Conservation (phyloP, 148 eudicot species). For the Beta vulgaris region DNA sequence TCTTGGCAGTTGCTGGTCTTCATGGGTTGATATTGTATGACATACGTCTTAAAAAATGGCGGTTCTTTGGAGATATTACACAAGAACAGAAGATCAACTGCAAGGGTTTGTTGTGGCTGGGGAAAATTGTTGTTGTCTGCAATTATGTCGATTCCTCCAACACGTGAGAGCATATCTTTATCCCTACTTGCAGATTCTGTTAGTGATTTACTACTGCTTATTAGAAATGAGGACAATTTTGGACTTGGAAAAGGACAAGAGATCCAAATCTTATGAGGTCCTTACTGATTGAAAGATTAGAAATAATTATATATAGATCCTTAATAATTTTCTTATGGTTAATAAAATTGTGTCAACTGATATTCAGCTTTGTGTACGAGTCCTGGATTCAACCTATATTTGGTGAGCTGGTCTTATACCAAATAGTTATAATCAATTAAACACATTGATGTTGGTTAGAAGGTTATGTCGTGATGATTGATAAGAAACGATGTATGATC, state of each 20-base stretch:
- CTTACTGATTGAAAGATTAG: neutral
- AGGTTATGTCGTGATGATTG: neutral
- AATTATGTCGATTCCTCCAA: slow-evolving; percentile 72
- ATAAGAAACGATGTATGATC: neutral
- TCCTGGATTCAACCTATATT: neutral
- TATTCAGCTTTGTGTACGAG: neutral
- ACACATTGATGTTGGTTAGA: neutral
- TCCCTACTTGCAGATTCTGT: slow-evolving; percentile 16
- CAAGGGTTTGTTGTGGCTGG: slow-evolving; percentile 97
- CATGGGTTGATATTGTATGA: slow-evolving; percentile 92
- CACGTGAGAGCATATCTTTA: slow-evolving; percentile 48
- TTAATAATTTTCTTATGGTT: neutral
- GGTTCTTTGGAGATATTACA: slow-evolving; percentile 92
- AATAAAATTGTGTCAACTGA: neutral
- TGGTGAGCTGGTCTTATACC: neutral
- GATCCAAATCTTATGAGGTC: neutral
- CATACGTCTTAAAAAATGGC: slow-evolving; percentile 77
- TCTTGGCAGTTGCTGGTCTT: slow-evolving; percentile 92
- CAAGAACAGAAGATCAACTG: slow-evolving; percentile 97
- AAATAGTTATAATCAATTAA: neutral
- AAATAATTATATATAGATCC: neutral
- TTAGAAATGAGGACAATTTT: neutral
- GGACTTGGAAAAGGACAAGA: neutral
- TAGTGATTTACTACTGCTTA: slow-evolving; percentile 10
- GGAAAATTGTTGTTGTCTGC: slow-evolving; percentile 95